Evolutionary conservation across 169 alveolate genomes (phyloP).

Genomic region (Theileria annulata): DNA sequence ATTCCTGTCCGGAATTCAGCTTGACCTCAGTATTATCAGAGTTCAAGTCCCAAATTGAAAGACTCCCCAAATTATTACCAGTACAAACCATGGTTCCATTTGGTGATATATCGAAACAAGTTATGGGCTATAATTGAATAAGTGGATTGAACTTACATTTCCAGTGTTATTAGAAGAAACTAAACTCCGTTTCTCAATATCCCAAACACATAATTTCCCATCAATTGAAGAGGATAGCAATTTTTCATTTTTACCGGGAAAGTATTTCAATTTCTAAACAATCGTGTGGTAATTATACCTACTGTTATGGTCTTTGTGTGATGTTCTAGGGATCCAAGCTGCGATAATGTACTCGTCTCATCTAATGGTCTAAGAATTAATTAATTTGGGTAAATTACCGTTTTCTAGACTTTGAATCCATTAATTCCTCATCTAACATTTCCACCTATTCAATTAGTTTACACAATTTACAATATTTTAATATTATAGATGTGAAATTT

Average conservation of each 20-base stretch:
- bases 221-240: conserved; percentile 55
- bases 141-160: conserved; percentile 26
- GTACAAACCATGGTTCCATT: conserved; percentile 31
- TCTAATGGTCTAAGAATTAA: background rate
- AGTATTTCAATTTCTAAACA: conserved; percentile 32
- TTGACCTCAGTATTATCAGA: conserved; percentile 14
- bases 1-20: background rate
- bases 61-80: conserved; percentile 50
- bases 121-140: conserved; percentile 30
- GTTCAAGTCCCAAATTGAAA: conserved; percentile 53
- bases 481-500: background rate
- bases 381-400: background rate
- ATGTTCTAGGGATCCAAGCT: conserved; percentile 14
- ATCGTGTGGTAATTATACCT: background rate
- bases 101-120: conserved; percentile 34
- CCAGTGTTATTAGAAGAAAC: conserved; percentile 30
- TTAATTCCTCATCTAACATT: conserved; percentile 4
- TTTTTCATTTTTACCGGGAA: background rate
- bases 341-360: conserved; percentile 10
- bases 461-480: background rate
- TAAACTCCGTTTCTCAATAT: conserved; percentile 5
- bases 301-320: conserved; percentile 55
- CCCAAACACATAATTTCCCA: conserved; percentile 50
- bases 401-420: background rate
- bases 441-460: background rate